Conservation (phyloP, 2,329 filamentous ascomycete genomes). For the Aspergillus alliaceus region DNA sequence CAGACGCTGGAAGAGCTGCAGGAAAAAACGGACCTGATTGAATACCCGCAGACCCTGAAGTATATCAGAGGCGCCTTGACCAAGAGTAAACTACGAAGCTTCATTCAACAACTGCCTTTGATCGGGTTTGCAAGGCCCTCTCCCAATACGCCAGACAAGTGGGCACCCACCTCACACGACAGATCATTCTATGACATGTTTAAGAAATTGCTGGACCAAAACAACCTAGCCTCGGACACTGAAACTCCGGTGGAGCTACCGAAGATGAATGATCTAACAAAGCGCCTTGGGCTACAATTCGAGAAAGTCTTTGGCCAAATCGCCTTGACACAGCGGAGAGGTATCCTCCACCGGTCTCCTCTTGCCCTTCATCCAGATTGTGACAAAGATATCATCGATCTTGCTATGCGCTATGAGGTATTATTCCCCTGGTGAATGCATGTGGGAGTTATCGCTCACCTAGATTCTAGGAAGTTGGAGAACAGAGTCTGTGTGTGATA, state of each 20-base stretch:
- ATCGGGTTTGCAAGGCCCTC: constrained; percentile 28
- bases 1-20: constrained; percentile 67
- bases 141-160: constrained; percentile 46
- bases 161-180: constrained; percentile 38
- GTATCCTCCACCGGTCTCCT: constrained; percentile 65
- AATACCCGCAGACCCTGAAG: constrained; percentile 68
- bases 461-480: constrained; percentile 22
- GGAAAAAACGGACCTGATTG: constrained; percentile 75
- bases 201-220: constrained; percentile 51
- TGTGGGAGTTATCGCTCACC: constrained; percentile 3
- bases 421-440: neutral
- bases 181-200: constrained; percentile 48
- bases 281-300: constrained; percentile 59
- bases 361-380: constrained; percentile 47
- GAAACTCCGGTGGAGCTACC: constrained; percentile 55
- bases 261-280: constrained; percentile 64
- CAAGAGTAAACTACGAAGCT: constrained; percentile 64
- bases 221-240: constrained; percentile 52
- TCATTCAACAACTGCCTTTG: constrained; percentile 46
- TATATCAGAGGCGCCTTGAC: constrained; percentile 75
- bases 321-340: constrained; percentile 67
- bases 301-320: constrained; percentile 65
- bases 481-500: constrained; percentile 27
- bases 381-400: constrained; percentile 48
- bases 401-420: constrained; percentile 58